These are phyloP conservation scores for Colletotrichum sp. DNA, from an alignment of 2,329 filamentous ascomycete species.

Conservation along the genomic window DNA sequence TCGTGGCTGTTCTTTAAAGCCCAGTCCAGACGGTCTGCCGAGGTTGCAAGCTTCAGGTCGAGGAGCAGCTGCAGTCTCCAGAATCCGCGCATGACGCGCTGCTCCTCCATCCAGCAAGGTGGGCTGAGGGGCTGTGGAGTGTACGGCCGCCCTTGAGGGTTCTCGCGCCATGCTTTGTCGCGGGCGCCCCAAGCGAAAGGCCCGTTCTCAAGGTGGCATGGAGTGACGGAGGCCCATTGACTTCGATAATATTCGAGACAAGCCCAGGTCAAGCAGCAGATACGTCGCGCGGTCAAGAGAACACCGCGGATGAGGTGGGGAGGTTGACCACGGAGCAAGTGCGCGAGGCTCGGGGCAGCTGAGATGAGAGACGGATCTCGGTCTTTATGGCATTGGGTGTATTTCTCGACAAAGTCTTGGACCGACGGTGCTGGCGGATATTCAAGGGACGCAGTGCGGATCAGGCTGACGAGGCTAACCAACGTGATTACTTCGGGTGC, in stretches of 20 bases:
- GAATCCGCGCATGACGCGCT: conserved; percentile 11
- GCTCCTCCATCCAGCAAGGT: conserved; percentile 6
- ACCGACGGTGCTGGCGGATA: neutral
- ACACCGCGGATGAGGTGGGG: neutral
- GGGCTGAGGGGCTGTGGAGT: neutral
- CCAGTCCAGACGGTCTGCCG: neutral
- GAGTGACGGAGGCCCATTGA: neutral
- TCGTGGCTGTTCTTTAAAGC: neutral
- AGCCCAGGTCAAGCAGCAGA: neutral
- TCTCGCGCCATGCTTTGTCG: neutral
- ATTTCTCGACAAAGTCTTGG: neutral
- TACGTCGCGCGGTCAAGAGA: neutral
- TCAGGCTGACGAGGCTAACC: neutral
- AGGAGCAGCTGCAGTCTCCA: conserved; percentile 3
- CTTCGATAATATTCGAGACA: neutral
- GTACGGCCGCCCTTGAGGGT: neutral
- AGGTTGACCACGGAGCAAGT: neutral
- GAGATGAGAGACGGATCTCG: neutral
- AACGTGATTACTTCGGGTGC: neutral
- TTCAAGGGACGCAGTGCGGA: neutral
- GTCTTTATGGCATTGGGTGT: neutral
- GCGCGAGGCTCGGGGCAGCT: neutral
- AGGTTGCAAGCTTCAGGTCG: neutral
- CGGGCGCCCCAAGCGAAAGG: neutral
- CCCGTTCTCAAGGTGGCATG: neutral